Conservation (phyloP, 2,329 filamentous ascomycete species). For the Cordyceps tenuipes region DNA sequence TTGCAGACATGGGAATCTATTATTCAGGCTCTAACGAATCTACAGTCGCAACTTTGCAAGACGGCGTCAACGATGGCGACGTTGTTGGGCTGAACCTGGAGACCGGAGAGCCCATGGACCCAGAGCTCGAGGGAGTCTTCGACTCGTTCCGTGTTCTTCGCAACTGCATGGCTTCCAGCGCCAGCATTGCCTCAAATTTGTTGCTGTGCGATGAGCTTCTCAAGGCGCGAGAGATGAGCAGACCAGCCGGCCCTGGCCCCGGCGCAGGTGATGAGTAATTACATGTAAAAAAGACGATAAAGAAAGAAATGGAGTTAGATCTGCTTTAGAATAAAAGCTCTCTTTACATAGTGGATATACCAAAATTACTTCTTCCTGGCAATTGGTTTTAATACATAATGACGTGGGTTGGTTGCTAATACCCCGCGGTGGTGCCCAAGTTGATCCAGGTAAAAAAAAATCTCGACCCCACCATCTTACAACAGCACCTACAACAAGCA, state of each 20-base stretch:
- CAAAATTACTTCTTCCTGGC: not conserved
- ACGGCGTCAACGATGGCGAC: constrained; percentile 77
- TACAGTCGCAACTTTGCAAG: constrained; percentile 74
- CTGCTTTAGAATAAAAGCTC: constrained; percentile 30
- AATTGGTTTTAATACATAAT: not conserved
- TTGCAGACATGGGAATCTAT: not conserved
- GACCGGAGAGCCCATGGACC: constrained; percentile 91
- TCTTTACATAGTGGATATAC: constrained; percentile 19
- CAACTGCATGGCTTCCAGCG: constrained; percentile 88
- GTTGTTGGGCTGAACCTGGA: constrained; percentile 78
- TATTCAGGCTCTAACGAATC: constrained; percentile 13
- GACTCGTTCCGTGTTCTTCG: constrained; percentile 93
- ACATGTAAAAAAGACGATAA: constrained; percentile 29
- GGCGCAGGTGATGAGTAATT: constrained; percentile 52
- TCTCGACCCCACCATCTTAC: constrained; percentile 30
- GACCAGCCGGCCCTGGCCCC: constrained; percentile 52
- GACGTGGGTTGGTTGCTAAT: not conserved
- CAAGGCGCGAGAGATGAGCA: constrained; percentile 93
- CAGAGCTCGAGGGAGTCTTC: constrained; percentile 82
- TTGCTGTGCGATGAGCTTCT: constrained; percentile 93
- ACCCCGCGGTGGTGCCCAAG: constrained; percentile 20
- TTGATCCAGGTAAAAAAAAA: constrained; percentile 23
- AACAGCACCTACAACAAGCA: not conserved
- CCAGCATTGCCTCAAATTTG: constrained; percentile 91
- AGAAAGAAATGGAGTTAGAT: constrained; percentile 26